These are phyloP conservation scores for Penicillium olsonii DNA, from an alignment of 2,329 filamentous ascomycete genomes.

Conservation along the genomic window DNA sequence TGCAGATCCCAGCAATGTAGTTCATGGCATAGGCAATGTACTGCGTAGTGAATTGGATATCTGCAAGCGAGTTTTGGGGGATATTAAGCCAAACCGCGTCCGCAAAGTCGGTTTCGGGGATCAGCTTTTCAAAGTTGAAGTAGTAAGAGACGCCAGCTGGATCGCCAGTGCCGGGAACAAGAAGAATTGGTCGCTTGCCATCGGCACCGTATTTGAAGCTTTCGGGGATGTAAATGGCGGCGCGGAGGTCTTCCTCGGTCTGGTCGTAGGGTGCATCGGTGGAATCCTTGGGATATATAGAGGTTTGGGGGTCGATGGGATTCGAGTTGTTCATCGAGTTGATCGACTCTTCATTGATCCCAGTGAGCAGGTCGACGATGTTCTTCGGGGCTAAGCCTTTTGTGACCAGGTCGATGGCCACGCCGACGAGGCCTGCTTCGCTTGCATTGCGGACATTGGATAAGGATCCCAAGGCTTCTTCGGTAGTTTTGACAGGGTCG, in stretches of 20 bases:
- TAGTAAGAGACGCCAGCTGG: constrained; percentile 49
- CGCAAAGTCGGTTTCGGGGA: constrained; percentile 44
- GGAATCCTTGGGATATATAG: neutral
- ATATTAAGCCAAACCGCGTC: constrained; percentile 59
- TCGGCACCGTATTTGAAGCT: constrained; percentile 50
- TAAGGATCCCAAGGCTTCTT: constrained; percentile 4
- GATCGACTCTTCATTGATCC: neutral
- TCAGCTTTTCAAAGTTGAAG: constrained; percentile 51
- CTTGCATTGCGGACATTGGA: neutral
- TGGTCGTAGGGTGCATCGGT: neutral
- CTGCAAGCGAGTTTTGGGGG: constrained; percentile 48
- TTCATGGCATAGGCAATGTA: constrained; percentile 60
- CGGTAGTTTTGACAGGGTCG: constrained; percentile 1
- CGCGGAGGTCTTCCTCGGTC: constrained; percentile 46
- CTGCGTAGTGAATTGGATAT: constrained; percentile 54
- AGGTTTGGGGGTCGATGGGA: neutral
- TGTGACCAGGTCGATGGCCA: neutral
- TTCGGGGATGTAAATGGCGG: constrained; percentile 54
- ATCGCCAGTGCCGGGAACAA: constrained; percentile 55
- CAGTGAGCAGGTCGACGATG: neutral
- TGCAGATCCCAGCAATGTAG: constrained; percentile 16
- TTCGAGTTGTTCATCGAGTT: neutral
- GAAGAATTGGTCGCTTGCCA: constrained; percentile 49
- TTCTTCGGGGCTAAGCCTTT: neutral
- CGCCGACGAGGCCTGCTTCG: neutral